A percentile compares a stretch with the other conserved stretches of the same genome.
Evolutionary conservation across 140 eudicot species (phyloP).

Genomic region (Oenanthe javanica): DNA sequence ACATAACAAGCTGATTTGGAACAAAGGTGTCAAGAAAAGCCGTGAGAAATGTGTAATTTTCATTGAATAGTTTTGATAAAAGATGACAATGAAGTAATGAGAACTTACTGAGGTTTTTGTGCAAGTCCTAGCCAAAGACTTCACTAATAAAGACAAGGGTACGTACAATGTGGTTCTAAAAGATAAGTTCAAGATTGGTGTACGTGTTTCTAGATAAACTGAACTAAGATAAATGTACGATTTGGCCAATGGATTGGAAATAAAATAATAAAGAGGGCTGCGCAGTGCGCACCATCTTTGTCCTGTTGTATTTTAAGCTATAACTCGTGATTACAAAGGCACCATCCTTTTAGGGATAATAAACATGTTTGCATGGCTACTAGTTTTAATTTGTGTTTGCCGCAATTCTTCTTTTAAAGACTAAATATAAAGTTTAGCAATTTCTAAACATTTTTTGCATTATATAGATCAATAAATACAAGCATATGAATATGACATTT

Average conservation of each 20-base stretch:
- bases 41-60: constrained; percentile 29
- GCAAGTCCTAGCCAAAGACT: too few relatives aligned
- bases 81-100: neutral
- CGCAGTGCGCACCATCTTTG: too few relatives aligned
- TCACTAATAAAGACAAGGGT: too few relatives aligned
- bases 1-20: constrained; percentile 10
- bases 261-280: neutral
- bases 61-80: constrained; percentile 4
- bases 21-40: constrained; percentile 29
- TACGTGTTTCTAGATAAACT: neutral
- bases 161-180: neutral
- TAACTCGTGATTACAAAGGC: neutral
- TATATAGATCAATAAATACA: too few relatives aligned
- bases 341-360: neutral
- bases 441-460: too few relatives aligned
- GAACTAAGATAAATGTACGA: neutral
- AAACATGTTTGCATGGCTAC: neutral
- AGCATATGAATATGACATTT: neutral
- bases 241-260: neutral
- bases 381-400: neutral
- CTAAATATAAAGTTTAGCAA: neutral
- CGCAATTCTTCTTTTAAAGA: neutral
- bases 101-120: neutral
- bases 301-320: too few relatives aligned
- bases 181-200: neutral